Evolutionary conservation across 148 eudicot genomes (phyloP), one percentile per base, ranked within the genome.

Genomic region (Drosera capensis): DNA sequence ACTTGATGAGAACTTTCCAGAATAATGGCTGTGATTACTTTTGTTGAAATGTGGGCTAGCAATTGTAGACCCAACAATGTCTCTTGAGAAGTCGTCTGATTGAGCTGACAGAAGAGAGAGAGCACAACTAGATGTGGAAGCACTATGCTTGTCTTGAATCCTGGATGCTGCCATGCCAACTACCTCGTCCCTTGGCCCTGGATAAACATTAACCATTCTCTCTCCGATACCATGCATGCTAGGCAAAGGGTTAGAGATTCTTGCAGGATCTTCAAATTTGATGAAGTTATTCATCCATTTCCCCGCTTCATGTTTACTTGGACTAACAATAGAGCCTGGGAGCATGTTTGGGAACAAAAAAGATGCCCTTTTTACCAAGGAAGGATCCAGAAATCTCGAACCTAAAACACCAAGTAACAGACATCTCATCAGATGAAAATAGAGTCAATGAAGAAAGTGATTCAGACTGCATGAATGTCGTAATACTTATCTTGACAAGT

Each of bases 21-120:
- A 45, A 23, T 46, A 40, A 45, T 40, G 38, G 20, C 48, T 38
- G 0, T 48, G 45, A 19, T 30, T 15, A 22, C 52, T 44, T 48
- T 22, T 40, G 60, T 24, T 15, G 22, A 49, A 41, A 3, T 66
- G 45, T 42, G 42, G 15, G 45, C 20, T 51, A 26, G 36, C 16
- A 43, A 45, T 42, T 34, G 39, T 17, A 29, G 51, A 23, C 42
- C 43, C 59, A 23, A 51, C 40, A 17, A 54, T 45, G 43, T 25
- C 65, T 26, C 14, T 60, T 23, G 69, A 55, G 31, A 71, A 54
- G 41, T 20, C 60, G 17, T 43, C 57, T 40, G 84, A 67, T 41
- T 61, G 75, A 58, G 73, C 58, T 80, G 92, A 80, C 92, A 80
- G 92, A 74, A 80, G 92, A 80, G 92, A 80, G 92, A 77, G 92